Conservation (phyloP, 2,329 filamentous ascomycete species). For the Mariannaea elegans region DNA sequence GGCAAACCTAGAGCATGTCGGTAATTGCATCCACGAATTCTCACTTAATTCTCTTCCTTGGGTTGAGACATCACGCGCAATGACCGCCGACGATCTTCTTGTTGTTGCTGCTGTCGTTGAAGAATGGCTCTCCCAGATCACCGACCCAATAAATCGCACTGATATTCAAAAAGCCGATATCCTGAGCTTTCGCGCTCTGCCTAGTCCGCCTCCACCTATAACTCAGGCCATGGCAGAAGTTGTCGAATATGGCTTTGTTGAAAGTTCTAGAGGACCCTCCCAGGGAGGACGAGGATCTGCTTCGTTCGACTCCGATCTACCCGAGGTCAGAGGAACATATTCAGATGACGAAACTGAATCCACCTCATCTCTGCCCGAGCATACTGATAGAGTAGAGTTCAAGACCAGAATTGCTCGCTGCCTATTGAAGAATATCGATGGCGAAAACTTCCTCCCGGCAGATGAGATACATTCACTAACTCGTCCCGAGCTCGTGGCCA, state of each 20-base stretch:
- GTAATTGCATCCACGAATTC: slow-evolving; percentile 14
- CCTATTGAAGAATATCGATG: background rate
- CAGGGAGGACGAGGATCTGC: background rate
- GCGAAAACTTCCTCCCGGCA: background rate
- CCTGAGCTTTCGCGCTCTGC: background rate
- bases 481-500: background rate
- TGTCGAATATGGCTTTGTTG: background rate
- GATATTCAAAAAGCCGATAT: background rate
- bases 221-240: background rate
- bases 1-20: slow-evolving; percentile 12
- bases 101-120: background rate
- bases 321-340: background rate
- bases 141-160: background rate
- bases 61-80: background rate
- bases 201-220: background rate
- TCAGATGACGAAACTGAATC: background rate
- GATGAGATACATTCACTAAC: background rate
- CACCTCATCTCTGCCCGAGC: background rate
- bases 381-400: background rate
- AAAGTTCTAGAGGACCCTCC: slow-evolving; percentile 1
- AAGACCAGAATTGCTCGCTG: background rate
- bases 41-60: slow-evolving; percentile 10
- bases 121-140: background rate
- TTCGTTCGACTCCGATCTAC: background rate
- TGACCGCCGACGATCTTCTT: background rate